Conservation (phyloP, 1,139 yeast genomes). For the Hemisphaericaspora xylanilytica region DNA sequence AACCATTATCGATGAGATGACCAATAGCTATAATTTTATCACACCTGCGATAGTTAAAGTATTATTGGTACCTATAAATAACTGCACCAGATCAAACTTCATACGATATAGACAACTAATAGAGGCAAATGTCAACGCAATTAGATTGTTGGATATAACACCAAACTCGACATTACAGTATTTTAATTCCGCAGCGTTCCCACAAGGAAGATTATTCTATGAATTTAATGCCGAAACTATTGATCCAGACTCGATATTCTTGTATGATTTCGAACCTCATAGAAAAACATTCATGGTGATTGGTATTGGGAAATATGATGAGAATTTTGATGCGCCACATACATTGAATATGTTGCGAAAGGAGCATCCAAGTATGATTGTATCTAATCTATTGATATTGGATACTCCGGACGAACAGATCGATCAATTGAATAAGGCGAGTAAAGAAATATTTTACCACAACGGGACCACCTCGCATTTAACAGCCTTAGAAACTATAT, state of each 20-base stretch:
- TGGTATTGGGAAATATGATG: conserved; percentile 54
- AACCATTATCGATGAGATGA: conserved; percentile 9
- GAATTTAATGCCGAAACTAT: conserved; percentile 50
- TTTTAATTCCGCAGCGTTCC: conserved; percentile 85
- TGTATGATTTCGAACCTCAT: conserved; percentile 88
- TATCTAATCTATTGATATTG: conserved; percentile 62
- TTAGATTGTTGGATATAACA: conserved; percentile 71
- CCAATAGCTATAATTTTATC: conserved; percentile 26
- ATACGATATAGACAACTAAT: conserved; percentile 44
- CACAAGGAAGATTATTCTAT: conserved; percentile 67
- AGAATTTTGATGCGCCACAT: conserved; percentile 13
- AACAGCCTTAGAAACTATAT: conserved; percentile 59
- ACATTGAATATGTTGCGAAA: conserved; percentile 17
- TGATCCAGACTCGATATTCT: conserved; percentile 58
- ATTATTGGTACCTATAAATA: conserved; percentile 69
- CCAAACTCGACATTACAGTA: conserved; percentile 53
- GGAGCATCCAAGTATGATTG: conserved; percentile 56
- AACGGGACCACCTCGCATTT: conserved; percentile 22
- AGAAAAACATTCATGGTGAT: conserved; percentile 69
- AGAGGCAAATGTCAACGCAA: conserved; percentile 50
- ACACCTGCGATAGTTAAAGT: conserved; percentile 67
- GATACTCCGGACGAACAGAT: conserved; percentile 41
- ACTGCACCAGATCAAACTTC: conserved; percentile 50
- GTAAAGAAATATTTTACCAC: conserved; percentile 23
- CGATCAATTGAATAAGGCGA: conserved; percentile 16